Base-by-base conservation (phyloP, 805 yeast species). In the Sugiyamaella floridensis region DNA sequence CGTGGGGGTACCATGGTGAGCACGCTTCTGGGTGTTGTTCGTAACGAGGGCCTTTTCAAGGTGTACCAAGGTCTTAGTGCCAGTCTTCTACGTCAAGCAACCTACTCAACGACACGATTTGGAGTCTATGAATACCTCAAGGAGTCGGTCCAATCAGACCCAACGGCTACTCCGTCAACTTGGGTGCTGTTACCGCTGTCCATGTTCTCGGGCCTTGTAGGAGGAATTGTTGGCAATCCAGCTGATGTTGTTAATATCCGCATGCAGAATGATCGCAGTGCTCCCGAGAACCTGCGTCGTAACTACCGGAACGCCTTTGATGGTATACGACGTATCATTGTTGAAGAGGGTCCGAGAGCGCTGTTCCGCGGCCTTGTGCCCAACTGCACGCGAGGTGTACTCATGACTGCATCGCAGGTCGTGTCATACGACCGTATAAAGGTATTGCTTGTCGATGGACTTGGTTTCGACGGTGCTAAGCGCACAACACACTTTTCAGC, bases 321-420 rank as follows among this genome's bases (percentile, higher is more conserved):
- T 65, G 96, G 96, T 14, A 67, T 89, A 29, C 62, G 65, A 49
- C 76, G 83, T 58, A 81, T 89, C 48, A 61, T 71, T 7, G 71
- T 65, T 46, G 81, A 82, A 37, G 96, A 89, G 64, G 85, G 86
- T 14, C 60, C 75, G 1, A 49, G 61, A 8, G 73, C 88, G 0
- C 70, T 86, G 50, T 81, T 85, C 63, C 75, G 90, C 56, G 96
- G 96, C 1, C 73, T 86, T 52, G 77, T 76, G 10, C 95, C 96
- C 15, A 88, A 88, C 64, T 75, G 86, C 58, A 77, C 81, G 1
- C 77, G 96, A 65, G 96, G 95, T 37, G 79, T 87, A 8, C 73
- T 88, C 52, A 88, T 88, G 96, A 88, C 96, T 0, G 90, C 95
- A 0, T 83, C 92, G 2, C 96, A 88, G 66, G 93, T 87, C 51